Evolutionary conservation across 768 basidiomycete species (phyloP).

Genomic region (Mycena venus): DNA sequence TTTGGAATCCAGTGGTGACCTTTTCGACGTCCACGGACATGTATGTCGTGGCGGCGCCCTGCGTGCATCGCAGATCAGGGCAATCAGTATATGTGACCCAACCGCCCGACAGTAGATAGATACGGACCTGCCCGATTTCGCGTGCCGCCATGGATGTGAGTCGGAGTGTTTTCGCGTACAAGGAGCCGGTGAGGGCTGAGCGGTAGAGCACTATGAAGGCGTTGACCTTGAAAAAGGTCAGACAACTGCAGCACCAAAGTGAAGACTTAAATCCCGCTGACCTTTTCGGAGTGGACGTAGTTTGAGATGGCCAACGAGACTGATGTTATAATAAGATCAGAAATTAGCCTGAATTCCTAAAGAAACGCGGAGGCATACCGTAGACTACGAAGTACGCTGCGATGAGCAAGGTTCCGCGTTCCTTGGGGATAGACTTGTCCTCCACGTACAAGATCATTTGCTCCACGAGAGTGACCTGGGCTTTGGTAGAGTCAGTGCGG

Average conservation of each 20-base stretch:
- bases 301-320: slow-evolving; percentile 4
- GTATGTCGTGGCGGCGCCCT: slow-evolving; percentile 26
- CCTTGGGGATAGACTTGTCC: slow-evolving; percentile 16
- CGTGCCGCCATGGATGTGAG: slow-evolving; percentile 20
- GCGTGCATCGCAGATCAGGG: not conserved
- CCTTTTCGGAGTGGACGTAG: slow-evolving; percentile 12
- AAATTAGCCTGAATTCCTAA: too few species aligned
- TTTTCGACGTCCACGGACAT: slow-evolving; percentile 32
- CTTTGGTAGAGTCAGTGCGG: not conserved
- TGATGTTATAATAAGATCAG: not conserved
- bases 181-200: slow-evolving; percentile 24
- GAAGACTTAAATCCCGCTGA: not conserved
- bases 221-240: not conserved
- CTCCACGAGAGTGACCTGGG: slow-evolving; percentile 21
- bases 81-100: not conserved
- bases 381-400: slow-evolving; percentile 13
- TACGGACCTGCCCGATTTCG: slow-evolving; percentile 19
- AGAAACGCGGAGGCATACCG: not conserved
- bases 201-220: slow-evolving; percentile 26
- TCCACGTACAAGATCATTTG: slow-evolving; percentile 11
- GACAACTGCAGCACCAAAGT: not conserved
- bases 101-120: not conserved
- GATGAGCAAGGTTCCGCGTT: slow-evolving; percentile 3
- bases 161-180: slow-evolving; percentile 20
- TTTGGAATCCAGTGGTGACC: slow-evolving; percentile 10